These are phyloP conservation scores for Aspergillus hancockii DNA, from an alignment of 495 filamentous ascomycete species.

Conservation along the genomic window DNA sequence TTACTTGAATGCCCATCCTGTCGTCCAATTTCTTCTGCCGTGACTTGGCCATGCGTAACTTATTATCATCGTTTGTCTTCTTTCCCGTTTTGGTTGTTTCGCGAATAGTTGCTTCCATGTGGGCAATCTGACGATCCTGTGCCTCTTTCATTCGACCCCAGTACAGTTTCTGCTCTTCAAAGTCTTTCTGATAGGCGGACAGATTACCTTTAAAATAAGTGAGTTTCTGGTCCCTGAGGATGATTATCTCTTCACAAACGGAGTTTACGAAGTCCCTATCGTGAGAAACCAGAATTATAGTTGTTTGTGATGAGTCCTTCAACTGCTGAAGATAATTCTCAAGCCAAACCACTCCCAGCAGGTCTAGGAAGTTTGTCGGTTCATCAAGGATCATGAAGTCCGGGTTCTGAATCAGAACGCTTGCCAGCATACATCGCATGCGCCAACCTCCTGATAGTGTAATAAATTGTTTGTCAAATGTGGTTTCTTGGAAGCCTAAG, in stretches of 20 bases:
- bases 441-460: constrained; percentile 78
- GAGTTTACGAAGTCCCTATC: constrained; percentile 73
- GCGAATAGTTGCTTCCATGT: constrained; percentile 75
- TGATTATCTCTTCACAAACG: constrained; percentile 73
- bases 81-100: constrained; percentile 68
- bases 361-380: constrained; percentile 82
- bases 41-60: constrained; percentile 73
- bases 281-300: constrained; percentile 74
- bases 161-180: constrained; percentile 62
- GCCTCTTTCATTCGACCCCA: constrained; percentile 76
- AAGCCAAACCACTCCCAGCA: constrained; percentile 81
- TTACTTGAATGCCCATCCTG: constrained; percentile 71
- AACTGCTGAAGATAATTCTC: constrained; percentile 65
- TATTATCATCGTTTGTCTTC: constrained; percentile 74
- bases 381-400: constrained; percentile 85
- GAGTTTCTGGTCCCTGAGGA: constrained; percentile 64
- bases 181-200: constrained; percentile 64
- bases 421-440: constrained; percentile 70
- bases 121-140: constrained; percentile 71
- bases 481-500: constrained; percentile 68
- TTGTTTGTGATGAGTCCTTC: constrained; percentile 36
- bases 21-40: constrained; percentile 82
- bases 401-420: constrained; percentile 64
- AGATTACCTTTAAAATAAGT: constrained; percentile 60
- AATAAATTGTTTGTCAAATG: constrained; percentile 55